Base-by-base conservation (phyloP, 1,139 yeast species). In the Diutina sp. region DNA sequence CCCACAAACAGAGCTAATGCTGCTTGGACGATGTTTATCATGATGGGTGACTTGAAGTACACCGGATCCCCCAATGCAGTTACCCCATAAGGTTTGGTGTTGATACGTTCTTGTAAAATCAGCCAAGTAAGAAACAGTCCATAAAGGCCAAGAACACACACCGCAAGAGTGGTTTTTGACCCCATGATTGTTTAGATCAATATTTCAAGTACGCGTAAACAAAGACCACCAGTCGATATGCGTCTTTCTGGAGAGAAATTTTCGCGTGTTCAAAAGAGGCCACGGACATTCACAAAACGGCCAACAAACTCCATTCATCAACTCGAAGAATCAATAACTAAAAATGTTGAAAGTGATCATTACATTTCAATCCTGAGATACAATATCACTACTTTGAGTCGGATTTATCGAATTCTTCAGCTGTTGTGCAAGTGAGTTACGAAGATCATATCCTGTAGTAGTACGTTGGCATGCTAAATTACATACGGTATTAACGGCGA, bases 1-100 rank as follows among this genome's bases (percentile, higher is more conserved):
- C 98, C 97, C 1, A 87, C 79, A 0, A 83, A 45, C 55, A 83
- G 78, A 0, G 97, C 97, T 59, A 86, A 79, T 1, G 81, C 65
- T 12, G 91, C 85, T 70, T 93, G 98, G 2, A 83, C 73, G 21
- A 83, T 71, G 63, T 88, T 90, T 59, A 91, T 81, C 25, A 90
- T 77, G 59, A 89, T 75, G 0, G 98, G 93, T 1, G 90, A 85
- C 59, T 83, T 79, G 71, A 89, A 90, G 57, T 74, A 77, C 51
- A 74, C 77, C 21, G 76, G 70, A 51, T 79, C 79, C 6, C 77
- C 72, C 12, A 54, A 57, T 54, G 64, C 61, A 52, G 65, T 62
- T 9, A 61, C 61, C 0, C 89, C 90, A 69, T 90, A 90, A 4
- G 89, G 83, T 55, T 85, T 85, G 3, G 95, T 84, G 35, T 90